These are phyloP conservation scores for Neurospora sp. DNA, from an alignment of 495 filamentous ascomycete species.

Conservation along the genomic window DNA sequence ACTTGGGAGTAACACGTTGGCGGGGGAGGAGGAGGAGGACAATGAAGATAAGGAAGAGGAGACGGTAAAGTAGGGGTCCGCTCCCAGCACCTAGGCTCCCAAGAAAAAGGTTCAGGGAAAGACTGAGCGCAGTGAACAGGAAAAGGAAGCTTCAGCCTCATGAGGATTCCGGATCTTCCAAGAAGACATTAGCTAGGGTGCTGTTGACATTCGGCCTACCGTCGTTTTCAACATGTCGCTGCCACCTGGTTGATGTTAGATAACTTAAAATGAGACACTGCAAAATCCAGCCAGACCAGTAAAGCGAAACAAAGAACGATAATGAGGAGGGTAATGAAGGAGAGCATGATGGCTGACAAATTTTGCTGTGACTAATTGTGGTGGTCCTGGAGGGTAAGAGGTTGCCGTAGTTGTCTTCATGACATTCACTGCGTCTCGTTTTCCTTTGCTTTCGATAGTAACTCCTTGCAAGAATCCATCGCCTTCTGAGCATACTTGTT, in stretches of 20 bases:
- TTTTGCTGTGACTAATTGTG: neutral
- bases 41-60: neutral
- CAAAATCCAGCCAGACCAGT: neutral
- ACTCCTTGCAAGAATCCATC: slow-evolving; percentile 43
- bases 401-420: neutral
- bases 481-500: slow-evolving; percentile 47
- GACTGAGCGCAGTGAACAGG: neutral
- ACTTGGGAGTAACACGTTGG: neutral
- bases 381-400: neutral
- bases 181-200: neutral
- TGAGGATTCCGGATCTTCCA: neutral
- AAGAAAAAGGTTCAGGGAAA: neutral
- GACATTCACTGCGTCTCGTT: neutral
- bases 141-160: neutral
- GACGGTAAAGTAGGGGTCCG: neutral
- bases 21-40: neutral
- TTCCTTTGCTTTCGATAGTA: slow-evolving; percentile 24
- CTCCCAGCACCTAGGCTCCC: neutral
- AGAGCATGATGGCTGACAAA: neutral
- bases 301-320: neutral
- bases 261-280: neutral
- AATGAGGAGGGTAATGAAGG: neutral
- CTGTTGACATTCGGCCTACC: neutral
- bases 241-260: neutral
- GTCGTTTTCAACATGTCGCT: neutral